Evolutionary conservation across 345 rosid genomes (phyloP), one percentile per base, ranked within the genome.

Genomic region (Gynandropsis gynandra): DNA sequence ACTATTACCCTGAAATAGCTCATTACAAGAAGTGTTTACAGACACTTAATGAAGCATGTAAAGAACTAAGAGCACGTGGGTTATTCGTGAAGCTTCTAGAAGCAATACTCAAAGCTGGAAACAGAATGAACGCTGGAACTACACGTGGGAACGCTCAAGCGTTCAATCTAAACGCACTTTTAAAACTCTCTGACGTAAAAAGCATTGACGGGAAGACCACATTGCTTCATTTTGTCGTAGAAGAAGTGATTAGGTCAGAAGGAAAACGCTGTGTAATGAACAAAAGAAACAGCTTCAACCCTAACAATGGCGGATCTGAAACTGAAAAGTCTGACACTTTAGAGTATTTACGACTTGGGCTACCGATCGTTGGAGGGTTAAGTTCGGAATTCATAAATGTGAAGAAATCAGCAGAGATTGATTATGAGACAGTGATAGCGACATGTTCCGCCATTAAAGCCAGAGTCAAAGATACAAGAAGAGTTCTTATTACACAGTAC

Each of bases 51-150:
- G 47, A 62, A 12, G 90, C 78, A 1, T 79, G 94, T 44, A 51
- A 67, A 43, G 97, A 83, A 75, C 72, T 89, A 4, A 66, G 85
- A 53, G 78, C 68, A 41, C 71, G 72, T 10, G 95, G 94, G 17
- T 71, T 83, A 40, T 76, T 89, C 73, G 67, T 83, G 3, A 86
- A 89, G 56, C 87, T 85, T 29, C 76, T 89, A 0, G 90, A 85
- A 69, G 97, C 94, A 10, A 78, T 89, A 45, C 70, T 89, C 42
- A 89, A 89, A 69, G 88, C 95, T 4, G 94, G 97, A 18, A 89
- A 83, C 62, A 71, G 67, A 56, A 80, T 85, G 86, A 89, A 89
- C 49, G 89, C 89, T 0, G 97, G 97, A 65, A 83, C 97, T 3
- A 56, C 86, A 10, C 75, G 95, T 67, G 97, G 97, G 36, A 77